Evolutionary conservation across 1,284 basidiomycete species (phyloP).

Genomic region (Cutaneotrichosporon sp.): DNA sequence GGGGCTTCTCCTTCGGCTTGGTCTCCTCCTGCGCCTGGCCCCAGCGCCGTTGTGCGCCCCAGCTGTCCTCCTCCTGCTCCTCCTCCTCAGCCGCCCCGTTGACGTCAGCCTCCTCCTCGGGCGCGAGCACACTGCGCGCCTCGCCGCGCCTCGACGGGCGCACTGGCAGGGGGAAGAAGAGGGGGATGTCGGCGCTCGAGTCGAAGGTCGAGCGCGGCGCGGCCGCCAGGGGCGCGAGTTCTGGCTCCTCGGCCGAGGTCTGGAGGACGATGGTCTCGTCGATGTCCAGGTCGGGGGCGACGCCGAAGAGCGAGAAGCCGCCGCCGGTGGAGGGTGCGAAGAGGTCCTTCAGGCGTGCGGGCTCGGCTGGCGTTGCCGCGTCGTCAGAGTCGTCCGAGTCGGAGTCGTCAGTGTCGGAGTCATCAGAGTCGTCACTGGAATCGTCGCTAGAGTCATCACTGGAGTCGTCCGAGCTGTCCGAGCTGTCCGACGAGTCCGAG

Average conservation of each 20-base stretch:
- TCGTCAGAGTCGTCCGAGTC: conserved; percentile 16
- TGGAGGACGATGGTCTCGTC: conserved; percentile 46
- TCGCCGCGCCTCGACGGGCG: conserved; percentile 25
- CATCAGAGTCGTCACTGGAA: conserved; percentile 24
- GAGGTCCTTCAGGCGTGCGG: conserved; percentile 39
- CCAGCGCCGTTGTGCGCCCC: not conserved
- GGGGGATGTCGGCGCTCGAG: conserved; percentile 34
- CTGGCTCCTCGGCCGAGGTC: conserved; percentile 13
- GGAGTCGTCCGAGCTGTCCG: conserved; percentile 13
- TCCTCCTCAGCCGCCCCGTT: conserved; percentile 2
- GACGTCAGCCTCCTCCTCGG: conserved; percentile 6
- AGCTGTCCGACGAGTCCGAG: conserved; percentile 21
- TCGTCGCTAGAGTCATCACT: not conserved
- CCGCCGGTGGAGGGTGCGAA: conserved; percentile 28
- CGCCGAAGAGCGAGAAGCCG: conserved; percentile 29
- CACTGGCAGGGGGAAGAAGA: conserved; percentile 44
- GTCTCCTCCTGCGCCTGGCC: not conserved
- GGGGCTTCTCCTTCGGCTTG: not conserved
- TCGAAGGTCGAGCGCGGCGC: conserved; percentile 38
- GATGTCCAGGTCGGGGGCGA: conserved; percentile 47
- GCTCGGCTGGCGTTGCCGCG: not conserved
- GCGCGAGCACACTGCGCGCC: conserved; percentile 20
- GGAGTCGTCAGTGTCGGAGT: conserved; percentile 3
- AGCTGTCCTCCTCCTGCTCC: conserved; percentile 19
- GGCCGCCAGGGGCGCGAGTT: conserved; percentile 15